Conservation (phyloP, 805 yeast species). For the Nakazawaea peltata region DNA sequence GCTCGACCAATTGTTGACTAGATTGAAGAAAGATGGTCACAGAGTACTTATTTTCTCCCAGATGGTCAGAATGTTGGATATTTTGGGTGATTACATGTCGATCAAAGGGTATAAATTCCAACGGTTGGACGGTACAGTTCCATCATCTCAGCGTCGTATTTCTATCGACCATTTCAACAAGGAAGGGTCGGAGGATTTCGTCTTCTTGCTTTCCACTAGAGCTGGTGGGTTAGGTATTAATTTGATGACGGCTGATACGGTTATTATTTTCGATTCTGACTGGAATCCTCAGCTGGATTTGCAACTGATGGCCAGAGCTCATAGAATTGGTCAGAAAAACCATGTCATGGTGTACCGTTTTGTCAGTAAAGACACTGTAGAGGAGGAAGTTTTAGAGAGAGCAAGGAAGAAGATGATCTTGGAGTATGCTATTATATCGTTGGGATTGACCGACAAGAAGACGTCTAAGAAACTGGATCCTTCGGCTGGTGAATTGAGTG, state of each 20-base stretch:
- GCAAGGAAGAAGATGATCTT: conserved; percentile 97
- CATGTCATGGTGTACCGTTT: conserved; percentile 96
- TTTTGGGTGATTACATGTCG: conserved; percentile 84
- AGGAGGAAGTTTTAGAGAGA: conserved; percentile 93
- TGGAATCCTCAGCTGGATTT: conserved; percentile 99
- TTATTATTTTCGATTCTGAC: conserved; percentile 93
- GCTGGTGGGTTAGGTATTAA: conserved; percentile 99
- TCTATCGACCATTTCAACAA: conserved; percentile 97
- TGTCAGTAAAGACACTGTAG: conserved; percentile 97
- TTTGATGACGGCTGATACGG: conserved; percentile 98
- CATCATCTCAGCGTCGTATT: conserved; percentile 86
- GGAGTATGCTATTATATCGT: conserved; percentile 93
- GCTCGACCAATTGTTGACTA: conserved; percentile 77
- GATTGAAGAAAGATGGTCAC: conserved; percentile 89
- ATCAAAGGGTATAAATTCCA: conserved; percentile 87
- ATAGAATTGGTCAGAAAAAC: conserved; percentile 97
- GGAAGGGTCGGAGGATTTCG: conserved; percentile 87
- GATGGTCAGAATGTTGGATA: conserved; percentile 95
- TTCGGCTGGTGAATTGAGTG: conserved; percentile 74
- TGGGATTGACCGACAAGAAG: conserved; percentile 83
- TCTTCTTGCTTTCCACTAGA: conserved; percentile 83
- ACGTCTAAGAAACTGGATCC: conserved; percentile 62
- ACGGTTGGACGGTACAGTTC: conserved; percentile 93
- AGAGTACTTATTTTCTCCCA: conserved; percentile 92
- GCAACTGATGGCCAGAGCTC: conserved; percentile 99